Percentiles rank a stretch among this genome's conserved stretches.
phyloP scores from a whole-genome alignment of 768 basidiomycete species.

The Suillus bovinus region DNA sequence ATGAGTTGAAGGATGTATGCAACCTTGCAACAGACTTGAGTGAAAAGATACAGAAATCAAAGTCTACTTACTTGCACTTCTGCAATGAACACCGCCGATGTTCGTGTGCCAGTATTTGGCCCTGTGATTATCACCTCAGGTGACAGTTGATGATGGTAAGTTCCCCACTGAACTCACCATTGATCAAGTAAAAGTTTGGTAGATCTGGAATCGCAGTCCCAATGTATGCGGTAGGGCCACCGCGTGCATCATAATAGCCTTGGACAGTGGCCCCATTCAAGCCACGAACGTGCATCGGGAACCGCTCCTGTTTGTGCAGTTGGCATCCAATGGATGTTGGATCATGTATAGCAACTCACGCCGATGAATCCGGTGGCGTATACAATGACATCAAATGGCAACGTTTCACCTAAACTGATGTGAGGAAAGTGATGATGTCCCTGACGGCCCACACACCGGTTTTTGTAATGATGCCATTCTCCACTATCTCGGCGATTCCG shows the following conservation, averaged over 20 bases:
- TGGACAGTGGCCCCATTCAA: background rate
- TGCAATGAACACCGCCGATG: background rate
- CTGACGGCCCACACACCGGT: background rate
- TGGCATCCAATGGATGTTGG: background rate
- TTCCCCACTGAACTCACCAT: background rate
- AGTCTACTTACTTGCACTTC: background rate
- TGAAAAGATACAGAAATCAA: background rate
- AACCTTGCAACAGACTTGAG: background rate
- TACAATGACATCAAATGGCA: background rate
- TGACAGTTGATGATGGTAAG: background rate
- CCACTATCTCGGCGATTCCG: background rate
- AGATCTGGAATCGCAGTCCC: background rate
- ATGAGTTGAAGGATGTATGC: background rate
- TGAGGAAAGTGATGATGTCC: background rate
- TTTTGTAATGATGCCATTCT: background rate
- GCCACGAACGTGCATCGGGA: background rate
- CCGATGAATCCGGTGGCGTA: background rate
- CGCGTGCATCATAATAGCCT: background rate
- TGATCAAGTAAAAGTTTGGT: constrained; percentile 2
- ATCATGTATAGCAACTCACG: background rate
- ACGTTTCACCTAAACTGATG: background rate
- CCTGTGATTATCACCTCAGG: background rate
- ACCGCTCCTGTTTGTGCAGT: background rate
- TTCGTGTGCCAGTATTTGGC: background rate
- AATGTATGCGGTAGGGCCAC: background rate